Percentiles rank a stretch among this genome's conserved stretches.
Evolutionary conservation across 2,329 filamentous ascomycete species (phyloP).

Genomic region (Zasmidium angulare): DNA sequence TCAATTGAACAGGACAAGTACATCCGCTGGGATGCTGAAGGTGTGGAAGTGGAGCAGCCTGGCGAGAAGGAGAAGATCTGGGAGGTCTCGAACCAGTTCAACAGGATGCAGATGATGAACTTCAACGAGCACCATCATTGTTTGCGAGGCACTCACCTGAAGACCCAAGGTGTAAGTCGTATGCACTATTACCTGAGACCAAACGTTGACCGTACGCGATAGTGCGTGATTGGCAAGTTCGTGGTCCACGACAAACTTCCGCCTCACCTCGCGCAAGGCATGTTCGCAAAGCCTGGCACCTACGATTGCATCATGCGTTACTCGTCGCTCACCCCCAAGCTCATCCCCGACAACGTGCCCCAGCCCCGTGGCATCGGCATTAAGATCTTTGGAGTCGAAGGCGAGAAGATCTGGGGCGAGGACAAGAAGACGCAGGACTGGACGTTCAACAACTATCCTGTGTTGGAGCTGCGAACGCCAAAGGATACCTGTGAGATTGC

Average conservation of each 20-base stretch:
- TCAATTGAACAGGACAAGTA: conserved; percentile 17
- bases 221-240: conserved; percentile 36
- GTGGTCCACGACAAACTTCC: conserved; percentile 36
- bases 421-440: conserved; percentile 38
- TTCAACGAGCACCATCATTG: conserved; percentile 41
- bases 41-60: conserved; percentile 34
- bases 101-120: conserved; percentile 42
- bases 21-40: conserved; percentile 33
- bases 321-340: conserved; percentile 38
- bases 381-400: conserved; percentile 38
- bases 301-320: conserved; percentile 41
- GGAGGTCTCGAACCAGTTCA: conserved; percentile 39
- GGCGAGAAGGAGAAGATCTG: conserved; percentile 38
- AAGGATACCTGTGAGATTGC: conserved; percentile 36
- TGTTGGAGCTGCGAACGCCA: conserved; percentile 33
- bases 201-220: not conserved
- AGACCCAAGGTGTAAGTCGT: conserved; percentile 33
- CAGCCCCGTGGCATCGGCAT: conserved; percentile 38
- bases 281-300: conserved; percentile 36
- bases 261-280: conserved; percentile 37
- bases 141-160: conserved; percentile 40
- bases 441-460: conserved; percentile 37
- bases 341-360: conserved; percentile 38
- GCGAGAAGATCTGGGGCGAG: conserved; percentile 38
- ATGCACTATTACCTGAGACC: not conserved